phyloP scores from a whole-genome alignment of 139 green algal species.

The Closterium sp. region DNA sequence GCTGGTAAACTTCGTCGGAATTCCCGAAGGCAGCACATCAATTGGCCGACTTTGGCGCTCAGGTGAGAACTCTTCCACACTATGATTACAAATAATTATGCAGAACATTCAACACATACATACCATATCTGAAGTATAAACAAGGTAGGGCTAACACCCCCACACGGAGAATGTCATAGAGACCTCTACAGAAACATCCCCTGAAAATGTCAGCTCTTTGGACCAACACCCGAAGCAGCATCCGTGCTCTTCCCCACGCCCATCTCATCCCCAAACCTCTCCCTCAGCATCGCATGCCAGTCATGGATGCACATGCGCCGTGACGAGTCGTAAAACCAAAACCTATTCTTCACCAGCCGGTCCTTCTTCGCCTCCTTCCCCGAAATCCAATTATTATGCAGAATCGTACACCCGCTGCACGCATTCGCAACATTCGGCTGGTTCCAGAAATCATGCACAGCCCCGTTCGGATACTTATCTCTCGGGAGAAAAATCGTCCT shows the following conservation, averaged over 20 bases:
- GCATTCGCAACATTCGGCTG: slow-evolving; percentile 5
- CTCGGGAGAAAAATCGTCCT: slow-evolving; percentile 35
- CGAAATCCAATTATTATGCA: slow-evolving; percentile 30
- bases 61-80: no score
- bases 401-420: slow-evolving; percentile 26
- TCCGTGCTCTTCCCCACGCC: background rate
- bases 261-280: background rate
- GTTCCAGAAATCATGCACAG: slow-evolving; percentile 34
- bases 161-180: no score
- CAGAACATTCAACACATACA: no score
- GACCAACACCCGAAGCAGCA: background rate
- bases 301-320: slow-evolving; percentile 13
- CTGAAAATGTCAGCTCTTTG: background rate
- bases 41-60: no score
- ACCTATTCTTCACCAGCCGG: slow-evolving; percentile 18
- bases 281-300: slow-evolving; percentile 10
- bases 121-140: no score
- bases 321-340: slow-evolving; percentile 23
- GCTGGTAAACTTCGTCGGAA: no score
- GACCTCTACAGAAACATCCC: no score
- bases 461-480: slow-evolving; percentile 30
- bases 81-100: no score
- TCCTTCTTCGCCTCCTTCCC: slow-evolving; percentile 37
- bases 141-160: no score
- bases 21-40: no score